Evolutionary conservation across 2,329 filamentous ascomycete genomes (phyloP), one percentile per base, ranked within the genome.

Genomic region (Dothideomycetes sp.): DNA sequence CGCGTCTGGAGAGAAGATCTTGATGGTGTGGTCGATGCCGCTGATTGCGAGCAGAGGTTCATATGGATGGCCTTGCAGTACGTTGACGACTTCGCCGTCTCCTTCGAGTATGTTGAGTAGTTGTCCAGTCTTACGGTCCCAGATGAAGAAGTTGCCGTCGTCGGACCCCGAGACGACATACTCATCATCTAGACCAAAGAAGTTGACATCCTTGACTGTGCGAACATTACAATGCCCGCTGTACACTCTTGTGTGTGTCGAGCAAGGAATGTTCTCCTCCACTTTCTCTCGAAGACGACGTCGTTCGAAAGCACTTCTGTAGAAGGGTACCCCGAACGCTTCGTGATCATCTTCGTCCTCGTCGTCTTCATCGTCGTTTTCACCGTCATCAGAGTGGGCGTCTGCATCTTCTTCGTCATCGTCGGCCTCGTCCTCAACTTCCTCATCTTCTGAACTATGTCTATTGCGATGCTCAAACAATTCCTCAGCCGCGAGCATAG

Each of bases 201-300:
- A 82, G 45, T 81, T 81, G 44, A 81, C 75, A 50, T 82, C 78
- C 49, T 82, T 82, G 48, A 81, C 76, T 1, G 76, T 81, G 47
- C 75, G 70, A 38, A 78, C 68, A 47, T 81, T 81, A 59, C 77
- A 81, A 53, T 81, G 78, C 2, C 78, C 78, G 3, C 64, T 63
- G 52, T 79, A 82, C 15, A 66, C 56, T 30, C 69, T 69, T 2
- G 69, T 75, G 46, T 78, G 72, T 2, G 71, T 60, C 14, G 62
- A 66, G 49, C 73, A 77, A 11, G 73, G 70, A 4, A 74, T 65
- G 37, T 74, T 56, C 0, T 58, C 51, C 44, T 78, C 73, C 12
- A 79, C 71, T 14, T 64, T 61, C 37, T 69, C 63, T 38, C 71
- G 65, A 18, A 63, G 54, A 16, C 58, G 58, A 34, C 61, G 62